These are phyloP conservation scores for Cryphonectria nitschkei DNA, from an alignment of 2,329 filamentous ascomycete genomes.

Conservation along the genomic window DNA sequence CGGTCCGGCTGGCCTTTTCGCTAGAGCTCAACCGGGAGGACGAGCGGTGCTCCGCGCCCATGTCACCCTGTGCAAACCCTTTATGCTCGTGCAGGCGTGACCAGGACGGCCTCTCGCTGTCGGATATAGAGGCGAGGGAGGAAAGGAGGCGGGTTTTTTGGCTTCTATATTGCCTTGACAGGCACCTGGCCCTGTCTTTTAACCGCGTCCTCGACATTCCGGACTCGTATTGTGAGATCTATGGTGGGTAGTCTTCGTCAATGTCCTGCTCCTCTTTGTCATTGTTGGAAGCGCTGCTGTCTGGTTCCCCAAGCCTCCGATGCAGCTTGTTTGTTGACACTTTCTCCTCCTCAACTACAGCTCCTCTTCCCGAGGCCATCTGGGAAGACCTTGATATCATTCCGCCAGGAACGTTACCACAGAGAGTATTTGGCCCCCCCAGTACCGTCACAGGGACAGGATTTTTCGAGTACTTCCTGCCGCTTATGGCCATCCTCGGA, in stretches of 20 bases:
- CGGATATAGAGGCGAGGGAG: conserved; percentile 47
- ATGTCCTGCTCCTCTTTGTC: not conserved
- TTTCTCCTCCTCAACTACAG: conserved; percentile 25
- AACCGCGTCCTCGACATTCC: conserved; percentile 49
- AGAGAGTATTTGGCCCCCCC: conserved; percentile 43
- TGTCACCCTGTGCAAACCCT: conserved; percentile 39
- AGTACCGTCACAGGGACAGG: conserved; percentile 45
- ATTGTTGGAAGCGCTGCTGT: not conserved
- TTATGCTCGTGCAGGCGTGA: conserved; percentile 39
- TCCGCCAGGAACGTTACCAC: conserved; percentile 37
- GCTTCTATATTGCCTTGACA: conserved; percentile 51
- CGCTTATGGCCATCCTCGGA: conserved; percentile 52
- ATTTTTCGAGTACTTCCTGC: conserved; percentile 55
- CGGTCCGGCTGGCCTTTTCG: conserved; percentile 43
- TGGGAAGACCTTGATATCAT: conserved; percentile 46
- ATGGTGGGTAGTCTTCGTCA: conserved; percentile 34
- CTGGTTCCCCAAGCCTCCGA: not conserved
- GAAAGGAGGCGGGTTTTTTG: conserved; percentile 52
- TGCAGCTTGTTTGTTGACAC: conserved; percentile 4
- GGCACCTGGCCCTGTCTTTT: conserved; percentile 52
- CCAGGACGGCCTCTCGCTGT: conserved; percentile 33
- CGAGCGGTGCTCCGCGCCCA: conserved; percentile 34
- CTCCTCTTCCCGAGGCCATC: conserved; percentile 45
- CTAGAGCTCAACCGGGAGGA: conserved; percentile 46
- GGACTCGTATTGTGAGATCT: conserved; percentile 50